A percentile compares a stretch with the other conserved stretches of the same genome.
Conservation (phyloP, 495 filamentous ascomycete species). For the Talaromyces nanjingensis region DNA sequence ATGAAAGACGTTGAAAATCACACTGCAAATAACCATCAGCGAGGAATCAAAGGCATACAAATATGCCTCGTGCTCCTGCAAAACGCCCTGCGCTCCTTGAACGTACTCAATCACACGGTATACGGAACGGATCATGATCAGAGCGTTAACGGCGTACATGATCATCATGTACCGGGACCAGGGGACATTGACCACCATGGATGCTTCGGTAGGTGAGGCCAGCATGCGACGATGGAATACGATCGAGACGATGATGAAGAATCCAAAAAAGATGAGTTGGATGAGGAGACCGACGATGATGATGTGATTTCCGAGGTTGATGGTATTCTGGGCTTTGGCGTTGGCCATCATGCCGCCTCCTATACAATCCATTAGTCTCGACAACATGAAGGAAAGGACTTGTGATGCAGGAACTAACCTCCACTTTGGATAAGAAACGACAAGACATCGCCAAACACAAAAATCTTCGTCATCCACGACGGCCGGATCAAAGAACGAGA, state of each 20-base stretch:
- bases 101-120: constrained; percentile 59
- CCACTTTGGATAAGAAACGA: constrained; percentile 25
- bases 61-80: constrained; percentile 49
- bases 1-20: constrained; percentile 36
- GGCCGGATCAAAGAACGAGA: constrained; percentile 15
- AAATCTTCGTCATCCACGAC: constrained; percentile 31
- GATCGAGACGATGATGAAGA: constrained; percentile 32
- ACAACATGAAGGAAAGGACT: neutral
- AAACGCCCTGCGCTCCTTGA: constrained; percentile 44
- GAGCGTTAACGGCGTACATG: constrained; percentile 43
- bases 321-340: neutral
- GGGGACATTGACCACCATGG: constrained; percentile 11
- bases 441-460: constrained; percentile 31
- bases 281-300: constrained; percentile 37
- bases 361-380: neutral
- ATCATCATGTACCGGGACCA: constrained; percentile 48
- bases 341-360: constrained; percentile 6
- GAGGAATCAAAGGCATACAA: constrained; percentile 58
- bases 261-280: constrained; percentile 37
- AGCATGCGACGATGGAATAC: constrained; percentile 33
- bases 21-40: constrained; percentile 49
- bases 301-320: constrained; percentile 30
- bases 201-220: constrained; percentile 11
- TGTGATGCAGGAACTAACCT: constrained; percentile 10
- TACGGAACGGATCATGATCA: constrained; percentile 56